Evolutionary conservation across 495 filamentous ascomycete species (phyloP).

Genomic region (Hypomontagnella monticulosa): DNA sequence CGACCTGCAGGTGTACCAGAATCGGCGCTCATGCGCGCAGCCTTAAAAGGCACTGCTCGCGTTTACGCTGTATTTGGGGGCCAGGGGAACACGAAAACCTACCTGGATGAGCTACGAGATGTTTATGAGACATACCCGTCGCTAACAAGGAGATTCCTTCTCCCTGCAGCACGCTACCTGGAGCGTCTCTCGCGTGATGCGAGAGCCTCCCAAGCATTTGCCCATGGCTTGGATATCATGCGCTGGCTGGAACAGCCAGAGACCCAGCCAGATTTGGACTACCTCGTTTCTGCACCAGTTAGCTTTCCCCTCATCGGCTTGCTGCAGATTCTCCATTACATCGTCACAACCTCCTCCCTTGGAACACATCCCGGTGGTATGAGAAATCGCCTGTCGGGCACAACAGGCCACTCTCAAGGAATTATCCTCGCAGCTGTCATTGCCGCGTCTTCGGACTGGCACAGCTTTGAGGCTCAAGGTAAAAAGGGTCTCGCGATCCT

Average conservation of each 20-base stretch:
- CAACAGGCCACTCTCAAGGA: conserved; percentile 90
- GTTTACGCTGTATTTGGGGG: conserved; percentile 87
- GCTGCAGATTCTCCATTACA: conserved; percentile 84
- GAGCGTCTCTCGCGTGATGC: conserved; percentile 76
- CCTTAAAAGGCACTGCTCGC: conserved; percentile 71
- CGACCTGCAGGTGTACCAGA: conserved; percentile 79
- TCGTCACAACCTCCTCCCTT: conserved; percentile 82
- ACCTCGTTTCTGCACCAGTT: conserved; percentile 95
- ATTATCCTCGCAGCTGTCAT: conserved; percentile 87
- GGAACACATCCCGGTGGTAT: conserved; percentile 81
- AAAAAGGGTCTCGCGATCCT: conserved; percentile 79
- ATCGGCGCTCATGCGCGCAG: conserved; percentile 82
- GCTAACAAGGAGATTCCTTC: conserved; percentile 77
- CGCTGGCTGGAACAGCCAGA: conserved; percentile 82
- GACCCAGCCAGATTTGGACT: conserved; percentile 85
- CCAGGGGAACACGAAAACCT: conserved; percentile 91
- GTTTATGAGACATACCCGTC: conserved; percentile 82
- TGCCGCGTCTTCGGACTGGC: conserved; percentile 78
- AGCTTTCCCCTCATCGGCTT: conserved; percentile 89
- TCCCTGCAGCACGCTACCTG: conserved; percentile 73
- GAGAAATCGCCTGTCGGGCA: conserved; percentile 74
- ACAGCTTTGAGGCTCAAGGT: conserved; percentile 74
- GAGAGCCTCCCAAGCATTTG: conserved; percentile 84
- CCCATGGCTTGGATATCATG: conserved; percentile 84
- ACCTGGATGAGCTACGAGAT: conserved; percentile 85